Conservation (phyloP, 441 rosid genomes). For the Rhodomyrtus psidioides region DNA sequence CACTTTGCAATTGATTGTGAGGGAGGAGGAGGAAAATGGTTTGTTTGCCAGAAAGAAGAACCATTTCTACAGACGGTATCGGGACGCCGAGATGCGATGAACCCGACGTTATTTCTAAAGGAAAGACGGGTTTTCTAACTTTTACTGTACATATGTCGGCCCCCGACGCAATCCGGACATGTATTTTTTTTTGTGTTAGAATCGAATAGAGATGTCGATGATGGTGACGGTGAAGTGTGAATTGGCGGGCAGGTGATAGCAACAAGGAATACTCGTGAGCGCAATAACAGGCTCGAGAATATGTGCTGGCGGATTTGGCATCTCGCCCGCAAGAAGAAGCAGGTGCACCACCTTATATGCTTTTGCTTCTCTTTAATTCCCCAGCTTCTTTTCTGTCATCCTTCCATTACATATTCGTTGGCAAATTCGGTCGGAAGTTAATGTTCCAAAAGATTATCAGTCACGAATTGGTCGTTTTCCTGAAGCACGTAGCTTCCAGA, state of each 20-base stretch:
- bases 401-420: neutral
- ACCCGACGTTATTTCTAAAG: neutral
- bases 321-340: slow-evolving; percentile 62
- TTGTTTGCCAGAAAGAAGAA: neutral
- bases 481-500: neutral
- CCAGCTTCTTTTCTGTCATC: neutral
- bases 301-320: slow-evolving; percentile 88
- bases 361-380: neutral
- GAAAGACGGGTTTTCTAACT: neutral
- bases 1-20: neutral
- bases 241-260: slow-evolving; percentile 44
- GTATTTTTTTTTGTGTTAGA: neutral
- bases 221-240: neutral
- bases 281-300: slow-evolving; percentile 67
- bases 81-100: too few relatives aligned
- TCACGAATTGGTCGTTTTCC: neutral
- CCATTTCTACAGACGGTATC: too few relatives aligned
- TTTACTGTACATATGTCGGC: neutral
- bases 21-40: neutral
- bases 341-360: slow-evolving; percentile 15
- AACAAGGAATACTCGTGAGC: slow-evolving; percentile 66
- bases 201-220: neutral
- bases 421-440: neutral
- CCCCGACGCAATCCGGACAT: neutral
- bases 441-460: neutral